Evolutionary conservation across 2,329 filamentous ascomycete genomes (phyloP), one percentile per base, ranked within the genome.

Genomic region (Penicillium sp.): DNA sequence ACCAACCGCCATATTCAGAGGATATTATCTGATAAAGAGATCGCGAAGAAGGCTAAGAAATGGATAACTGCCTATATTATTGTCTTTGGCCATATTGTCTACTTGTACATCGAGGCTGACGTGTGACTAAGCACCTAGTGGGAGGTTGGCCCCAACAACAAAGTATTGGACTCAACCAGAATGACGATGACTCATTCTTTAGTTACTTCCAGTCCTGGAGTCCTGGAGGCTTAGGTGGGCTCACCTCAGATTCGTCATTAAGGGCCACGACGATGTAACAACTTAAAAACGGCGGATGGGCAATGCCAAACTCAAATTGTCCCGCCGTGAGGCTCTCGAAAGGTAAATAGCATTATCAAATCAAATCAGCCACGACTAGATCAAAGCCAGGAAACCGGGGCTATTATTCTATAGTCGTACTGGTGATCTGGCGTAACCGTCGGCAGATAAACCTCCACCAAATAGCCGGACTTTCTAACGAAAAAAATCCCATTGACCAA

Each of bases 1-100:
- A 32, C 72, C 72, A 26, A 64, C 55, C 32, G 56, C 56, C 69
- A 71, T 70, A 60, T 47, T 67, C 4, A 34, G 44, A 35, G 36
- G 36, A 23, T 27, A 19, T n/a, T 19, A 39, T 38, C 4, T 38
- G 7, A 11, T 7, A 5, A 1, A 14, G 32, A 18, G 3, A 18
- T 23, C 16, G 14, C 1, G 1, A 13, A n/a, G 19, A 18, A 9
- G 2, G 4, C 2, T 7, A 36, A 2, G 7, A 19, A 9, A 47
- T 8, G 7, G 29, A 30, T 11, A 7, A 30, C 29, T 30, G 7
- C n/a, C n/a, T n/a, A n/a, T n/a, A n/a, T n/a, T 30, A 2, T 30
- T 4, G 11, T 9, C 2, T 9, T 30, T 23, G 23, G 23, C 29
- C 11, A n/a, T n/a, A 38, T 9, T n/a, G 14, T 4, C n/a, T n/a